Percentiles rank a stretch among this genome's conserved stretches.
Conservation (phyloP, 148 eudicot species). For the Dianthus caryophyllus region DNA sequence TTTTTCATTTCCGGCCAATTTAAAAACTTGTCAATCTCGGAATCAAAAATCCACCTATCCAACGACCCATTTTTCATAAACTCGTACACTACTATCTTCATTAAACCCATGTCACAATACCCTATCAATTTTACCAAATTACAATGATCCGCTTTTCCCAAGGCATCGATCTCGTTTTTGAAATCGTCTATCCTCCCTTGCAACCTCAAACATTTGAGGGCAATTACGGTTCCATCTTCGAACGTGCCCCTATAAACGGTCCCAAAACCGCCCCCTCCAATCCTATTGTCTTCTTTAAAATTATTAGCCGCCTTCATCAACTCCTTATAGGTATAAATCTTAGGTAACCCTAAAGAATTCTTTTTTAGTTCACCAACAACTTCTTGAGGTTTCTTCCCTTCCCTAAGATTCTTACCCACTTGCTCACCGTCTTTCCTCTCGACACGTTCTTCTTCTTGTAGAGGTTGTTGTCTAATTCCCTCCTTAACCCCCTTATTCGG, state of each 20-base stretch:
- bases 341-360: conserved; percentile 8
- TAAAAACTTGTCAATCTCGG: not conserved
- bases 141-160: conserved; percentile 5
- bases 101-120: not conserved
- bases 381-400: too few relatives aligned
- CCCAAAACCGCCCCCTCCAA: conserved; percentile 22
- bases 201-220: not conserved
- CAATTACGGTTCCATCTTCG: conserved; percentile 5
- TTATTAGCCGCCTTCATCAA: not conserved
- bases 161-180: conserved; percentile 6
- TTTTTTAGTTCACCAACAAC: too few relatives aligned
- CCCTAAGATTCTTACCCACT: too few relatives aligned
- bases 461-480: not conserved
- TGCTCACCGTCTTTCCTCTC: too few relatives aligned
- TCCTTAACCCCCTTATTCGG: not conserved
- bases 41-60: conserved; percentile 14
- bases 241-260: conserved; percentile 4
- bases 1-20: conserved; percentile 3
- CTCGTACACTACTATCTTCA: conserved; percentile 7
- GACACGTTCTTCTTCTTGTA: not conserved
- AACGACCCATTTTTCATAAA: conserved; percentile 14
- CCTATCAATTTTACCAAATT: conserved; percentile 17
- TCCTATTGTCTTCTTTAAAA: not conserved
- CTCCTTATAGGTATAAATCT: not conserved
- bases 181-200: conserved; percentile 5